Evolutionary conservation across 345 rosid genomes (phyloP).

Genomic region (Gossypium bickii): DNA sequence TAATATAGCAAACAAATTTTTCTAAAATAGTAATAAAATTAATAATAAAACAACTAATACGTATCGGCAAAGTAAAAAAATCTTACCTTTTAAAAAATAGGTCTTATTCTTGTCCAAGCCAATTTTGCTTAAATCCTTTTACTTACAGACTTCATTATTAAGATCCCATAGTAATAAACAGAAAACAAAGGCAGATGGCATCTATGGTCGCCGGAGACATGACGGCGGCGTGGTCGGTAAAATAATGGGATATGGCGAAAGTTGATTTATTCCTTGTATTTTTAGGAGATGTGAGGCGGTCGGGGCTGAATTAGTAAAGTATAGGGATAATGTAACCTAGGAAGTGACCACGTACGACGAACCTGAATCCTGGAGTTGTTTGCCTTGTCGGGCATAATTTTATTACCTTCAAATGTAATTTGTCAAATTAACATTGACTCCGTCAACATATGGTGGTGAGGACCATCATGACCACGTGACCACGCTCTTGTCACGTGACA

Average conservation of each 20-base stretch:
- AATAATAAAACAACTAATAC: too few relatives aligned
- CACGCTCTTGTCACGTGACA: not conserved
- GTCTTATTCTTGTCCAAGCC: too few relatives aligned
- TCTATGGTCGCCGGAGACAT: not conserved
- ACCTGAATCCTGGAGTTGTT: conserved; percentile 6
- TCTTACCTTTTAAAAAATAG: too few relatives aligned
- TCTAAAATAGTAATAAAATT: too few relatives aligned
- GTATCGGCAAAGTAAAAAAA: too few relatives aligned
- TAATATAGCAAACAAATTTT: accelerated
- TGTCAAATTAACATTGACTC: not conserved
- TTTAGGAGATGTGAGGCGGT: not conserved
- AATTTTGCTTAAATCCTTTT: too few relatives aligned
- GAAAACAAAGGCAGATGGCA: not conserved
- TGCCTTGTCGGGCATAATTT: not conserved
- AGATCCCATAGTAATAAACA: too few relatives aligned
- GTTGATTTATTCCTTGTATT: too few relatives aligned
- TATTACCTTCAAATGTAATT: not conserved
- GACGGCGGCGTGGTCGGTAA: not conserved
- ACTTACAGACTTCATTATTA: too few relatives aligned
- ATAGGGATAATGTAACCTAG: not conserved
- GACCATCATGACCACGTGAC: not conserved
- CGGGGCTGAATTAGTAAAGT: not conserved
- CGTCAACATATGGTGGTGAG: not conserved
- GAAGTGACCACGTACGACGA: conserved; percentile 25
- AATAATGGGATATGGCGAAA: not conserved